phyloP scores from a whole-genome alignment of 805 yeast species.

The Lipomyces sp. region DNA sequence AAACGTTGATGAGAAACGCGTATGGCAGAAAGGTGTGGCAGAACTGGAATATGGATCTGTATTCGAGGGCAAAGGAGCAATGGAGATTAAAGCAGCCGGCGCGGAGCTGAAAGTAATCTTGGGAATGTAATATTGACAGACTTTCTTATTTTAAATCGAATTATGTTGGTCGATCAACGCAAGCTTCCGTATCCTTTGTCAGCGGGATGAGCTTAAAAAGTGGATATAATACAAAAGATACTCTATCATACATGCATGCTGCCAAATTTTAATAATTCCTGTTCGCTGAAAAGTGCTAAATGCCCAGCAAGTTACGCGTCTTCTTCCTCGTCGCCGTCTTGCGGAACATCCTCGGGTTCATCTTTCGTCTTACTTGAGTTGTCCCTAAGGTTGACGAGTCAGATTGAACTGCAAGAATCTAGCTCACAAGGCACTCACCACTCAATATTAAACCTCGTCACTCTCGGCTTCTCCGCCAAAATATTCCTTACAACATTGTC shows the following conservation, averaged over 20 bases:
- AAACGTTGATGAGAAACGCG: conserved; percentile 74
- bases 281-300: neutral
- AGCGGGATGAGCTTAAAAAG: too few species aligned
- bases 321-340: conserved; percentile 28
- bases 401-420: neutral
- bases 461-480: conserved; percentile 95
- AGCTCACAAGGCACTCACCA: conserved; percentile 49
- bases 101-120: neutral
- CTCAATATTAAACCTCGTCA: conserved; percentile 91
- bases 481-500: conserved; percentile 77
- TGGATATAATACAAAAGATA: neutral
- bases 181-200: too few species aligned
- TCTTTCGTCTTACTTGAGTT: conserved; percentile 18
- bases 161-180: too few species aligned
- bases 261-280: neutral
- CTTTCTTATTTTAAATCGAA: too few species aligned
- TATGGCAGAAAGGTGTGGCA: conserved; percentile 94
- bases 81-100: conserved; percentile 12
- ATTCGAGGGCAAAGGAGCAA: conserved; percentile 32
- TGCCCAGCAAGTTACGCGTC: conserved; percentile 5
- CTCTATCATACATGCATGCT: neutral
- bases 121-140: neutral
- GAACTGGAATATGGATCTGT: conserved; percentile 88
- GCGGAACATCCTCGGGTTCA: conserved; percentile 27
- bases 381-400: conserved; percentile 7